These are phyloP conservation scores for Lasiosphaeria hispida DNA, from an alignment of 495 filamentous ascomycete genomes.

Conservation along the genomic window DNA sequence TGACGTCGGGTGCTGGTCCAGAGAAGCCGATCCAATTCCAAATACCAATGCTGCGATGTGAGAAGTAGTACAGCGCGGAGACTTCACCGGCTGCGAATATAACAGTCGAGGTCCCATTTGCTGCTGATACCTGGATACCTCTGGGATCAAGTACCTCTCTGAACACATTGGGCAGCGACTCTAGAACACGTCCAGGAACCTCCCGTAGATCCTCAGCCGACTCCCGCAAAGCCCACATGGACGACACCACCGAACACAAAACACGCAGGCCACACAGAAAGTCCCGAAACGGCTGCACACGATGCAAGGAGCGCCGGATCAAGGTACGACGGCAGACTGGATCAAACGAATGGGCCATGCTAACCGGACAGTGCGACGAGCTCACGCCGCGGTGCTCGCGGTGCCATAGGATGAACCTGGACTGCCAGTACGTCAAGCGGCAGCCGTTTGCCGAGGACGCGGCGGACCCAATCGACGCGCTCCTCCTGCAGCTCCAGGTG, in stretches of 20 bases:
- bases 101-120: background rate
- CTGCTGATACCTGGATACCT: too few relatives aligned
- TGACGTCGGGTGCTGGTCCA: slow-evolving; percentile 8
- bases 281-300: slow-evolving; percentile 28
- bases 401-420: slow-evolving; percentile 27
- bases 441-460: background rate
- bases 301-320: slow-evolving; percentile 30
- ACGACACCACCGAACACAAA: slow-evolving; percentile 7
- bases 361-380: slow-evolving; percentile 28
- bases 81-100: background rate
- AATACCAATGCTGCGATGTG: slow-evolving; percentile 2
- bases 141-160: too few relatives aligned
- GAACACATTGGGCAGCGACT: too few relatives aligned
- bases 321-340: slow-evolving; percentile 31
- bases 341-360: too few relatives aligned
- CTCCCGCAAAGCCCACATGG: background rate
- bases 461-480: slow-evolving; percentile 10
- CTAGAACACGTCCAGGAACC: too few relatives aligned
- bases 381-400: slow-evolving; percentile 23
- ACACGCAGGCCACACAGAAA: slow-evolving; percentile 27
- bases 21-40: too few relatives aligned
- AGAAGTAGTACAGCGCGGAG: too few relatives aligned
- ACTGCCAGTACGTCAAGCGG: slow-evolving; percentile 23
- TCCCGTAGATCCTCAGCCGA: too few relatives aligned
- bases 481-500: slow-evolving; percentile 4